These are phyloP conservation scores for Rhododendron mucronatum DNA, from an alignment of 148 eudicot genomes.

Conservation along the genomic window DNA sequence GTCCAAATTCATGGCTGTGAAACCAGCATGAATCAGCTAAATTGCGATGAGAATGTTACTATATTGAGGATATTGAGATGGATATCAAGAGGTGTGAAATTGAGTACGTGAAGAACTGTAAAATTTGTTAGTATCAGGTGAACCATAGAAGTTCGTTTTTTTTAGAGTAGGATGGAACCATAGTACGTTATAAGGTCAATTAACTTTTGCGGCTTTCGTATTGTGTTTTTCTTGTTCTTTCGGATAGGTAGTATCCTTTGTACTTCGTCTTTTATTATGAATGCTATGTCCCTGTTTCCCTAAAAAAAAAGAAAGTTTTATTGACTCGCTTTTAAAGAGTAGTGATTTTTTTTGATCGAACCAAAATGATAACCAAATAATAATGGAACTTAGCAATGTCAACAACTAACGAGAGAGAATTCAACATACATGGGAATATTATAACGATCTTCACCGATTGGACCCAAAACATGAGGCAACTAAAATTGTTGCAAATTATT, in stretches of 20 bases:
- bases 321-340: neutral
- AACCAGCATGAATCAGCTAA: neutral
- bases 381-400: neutral
- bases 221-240: too few relatives aligned
- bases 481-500: neutral
- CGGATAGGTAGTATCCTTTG: too few relatives aligned
- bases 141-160: neutral
- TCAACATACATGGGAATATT: neutral
- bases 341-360: neutral
- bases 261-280: neutral
- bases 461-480: slow-evolving; percentile 3
- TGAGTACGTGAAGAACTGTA: neutral
- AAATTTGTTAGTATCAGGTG: neutral
- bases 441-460: neutral
- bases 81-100: neutral
- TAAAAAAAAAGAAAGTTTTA: too few relatives aligned
- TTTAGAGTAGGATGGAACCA: neutral
- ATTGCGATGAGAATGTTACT: neutral
- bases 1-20: neutral
- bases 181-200: neutral
- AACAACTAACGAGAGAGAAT: neutral
- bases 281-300: neutral
- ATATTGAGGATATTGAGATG: neutral
- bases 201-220: too few relatives aligned
- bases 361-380: neutral